phyloP scores from a whole-genome alignment of 2,329 filamentous ascomycete genomes.

The Monilinia laxa region DNA sequence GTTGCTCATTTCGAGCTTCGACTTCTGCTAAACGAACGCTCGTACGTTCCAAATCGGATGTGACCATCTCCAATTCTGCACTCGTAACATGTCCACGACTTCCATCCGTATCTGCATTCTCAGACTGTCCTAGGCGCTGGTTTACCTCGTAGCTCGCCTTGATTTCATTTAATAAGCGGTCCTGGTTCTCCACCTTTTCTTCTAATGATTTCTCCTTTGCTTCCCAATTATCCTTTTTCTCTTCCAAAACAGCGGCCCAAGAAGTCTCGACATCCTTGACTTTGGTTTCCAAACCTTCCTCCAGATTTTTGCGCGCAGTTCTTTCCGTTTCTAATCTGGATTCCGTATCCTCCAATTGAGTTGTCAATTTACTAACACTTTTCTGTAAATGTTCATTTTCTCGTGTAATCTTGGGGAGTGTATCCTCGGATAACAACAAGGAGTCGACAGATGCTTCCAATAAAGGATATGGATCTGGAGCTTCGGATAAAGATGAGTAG shows the following conservation, averaged over 20 bases:
- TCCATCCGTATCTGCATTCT: slow-evolving; percentile 57
- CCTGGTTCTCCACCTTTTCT: slow-evolving; percentile 93
- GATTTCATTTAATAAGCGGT: slow-evolving; percentile 86
- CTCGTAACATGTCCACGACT: slow-evolving; percentile 68
- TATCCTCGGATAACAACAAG: slow-evolving; percentile 87
- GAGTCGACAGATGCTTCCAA: slow-evolving; percentile 96
- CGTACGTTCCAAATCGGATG: slow-evolving; percentile 86
- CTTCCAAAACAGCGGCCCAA: slow-evolving; percentile 84
- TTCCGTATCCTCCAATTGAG: slow-evolving; percentile 82
- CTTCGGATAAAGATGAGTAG: slow-evolving; percentile 92
- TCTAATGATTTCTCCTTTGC: slow-evolving; percentile 88
- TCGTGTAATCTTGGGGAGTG: slow-evolving; percentile 79
- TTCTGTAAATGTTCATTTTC: slow-evolving; percentile 88
- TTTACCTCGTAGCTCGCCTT: slow-evolving; percentile 98
- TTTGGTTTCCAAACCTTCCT: slow-evolving; percentile 72
- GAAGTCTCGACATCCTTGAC: slow-evolving; percentile 88
- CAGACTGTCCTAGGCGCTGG: slow-evolving; percentile 76
- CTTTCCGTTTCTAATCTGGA: slow-evolving; percentile 76
- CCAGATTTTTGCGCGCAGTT: slow-evolving; percentile 68
- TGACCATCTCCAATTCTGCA: slow-evolving; percentile 91
- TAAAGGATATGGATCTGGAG: slow-evolving; percentile 91
- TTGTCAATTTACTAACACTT: slow-evolving; percentile 70
- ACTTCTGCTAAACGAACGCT: slow-evolving; percentile 84
- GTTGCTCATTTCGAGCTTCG: slow-evolving; percentile 89
- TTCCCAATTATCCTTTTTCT: slow-evolving; percentile 96